phyloP scores from a whole-genome alignment of 202 grass and related monocot genomes.

The Schoenoplectus tabernaemontani region DNA sequence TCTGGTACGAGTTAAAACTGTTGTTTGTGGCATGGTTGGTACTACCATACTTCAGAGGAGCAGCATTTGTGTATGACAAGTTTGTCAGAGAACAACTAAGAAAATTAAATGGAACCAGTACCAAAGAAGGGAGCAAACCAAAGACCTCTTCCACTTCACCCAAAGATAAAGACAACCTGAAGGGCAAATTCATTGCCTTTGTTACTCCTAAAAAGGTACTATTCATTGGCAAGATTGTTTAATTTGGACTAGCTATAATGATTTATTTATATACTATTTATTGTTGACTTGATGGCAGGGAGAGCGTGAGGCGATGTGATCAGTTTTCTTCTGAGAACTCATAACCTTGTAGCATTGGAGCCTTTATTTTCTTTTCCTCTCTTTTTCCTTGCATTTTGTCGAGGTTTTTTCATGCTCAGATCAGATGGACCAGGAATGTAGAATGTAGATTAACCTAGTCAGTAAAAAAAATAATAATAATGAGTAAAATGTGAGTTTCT shows the following conservation, averaged over 20 bases:
- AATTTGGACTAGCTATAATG: neutral
- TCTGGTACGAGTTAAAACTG: slow-evolving; percentile 90
- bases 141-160: slow-evolving; percentile 27
- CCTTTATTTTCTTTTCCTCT: neutral
- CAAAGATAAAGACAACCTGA: slow-evolving; percentile 62
- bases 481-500: neutral
- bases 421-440: neutral
- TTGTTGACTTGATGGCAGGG: slow-evolving; percentile 5
- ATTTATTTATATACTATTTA: neutral
- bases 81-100: slow-evolving; percentile 72
- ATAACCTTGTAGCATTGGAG: neutral
- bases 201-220: slow-evolving; percentile 51
- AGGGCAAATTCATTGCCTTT: slow-evolving; percentile 55
- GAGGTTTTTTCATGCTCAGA: neutral
- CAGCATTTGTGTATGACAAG: slow-evolving; percentile 84
- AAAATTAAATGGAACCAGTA: slow-evolving; percentile 35
- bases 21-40: slow-evolving; percentile 73
- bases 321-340: slow-evolving; percentile 2
- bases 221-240: neutral
- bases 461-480: neutral
- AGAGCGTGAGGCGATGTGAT: slow-evolving; percentile 17
- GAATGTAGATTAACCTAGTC: slow-evolving; percentile 10
- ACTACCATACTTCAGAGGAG: slow-evolving; percentile 81
- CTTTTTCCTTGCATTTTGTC: neutral
- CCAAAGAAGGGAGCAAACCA: slow-evolving; percentile 21